These are phyloP conservation scores for Ampelocalamus luodianensis DNA, from an alignment of 176 grass and related monocot species.

Conservation along the genomic window DNA sequence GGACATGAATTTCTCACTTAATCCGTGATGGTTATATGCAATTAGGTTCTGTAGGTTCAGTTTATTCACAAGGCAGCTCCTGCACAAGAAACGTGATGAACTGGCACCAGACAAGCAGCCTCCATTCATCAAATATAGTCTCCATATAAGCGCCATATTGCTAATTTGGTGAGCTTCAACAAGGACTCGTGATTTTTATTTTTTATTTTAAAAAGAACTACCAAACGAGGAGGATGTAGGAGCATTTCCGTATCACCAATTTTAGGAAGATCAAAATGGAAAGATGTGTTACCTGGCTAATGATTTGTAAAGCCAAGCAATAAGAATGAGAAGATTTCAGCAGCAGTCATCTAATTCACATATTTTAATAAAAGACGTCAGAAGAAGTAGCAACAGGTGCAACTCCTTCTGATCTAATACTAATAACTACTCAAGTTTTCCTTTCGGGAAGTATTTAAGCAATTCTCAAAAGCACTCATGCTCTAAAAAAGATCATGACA, in stretches of 20 bases:
- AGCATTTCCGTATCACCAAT: background rate
- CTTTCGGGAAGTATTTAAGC: background rate
- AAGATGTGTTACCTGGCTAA: background rate
- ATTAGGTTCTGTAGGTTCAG: slow-evolving; percentile 12
- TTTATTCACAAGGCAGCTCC: slow-evolving; percentile 27
- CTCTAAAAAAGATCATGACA: background rate
- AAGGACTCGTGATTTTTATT: background rate
- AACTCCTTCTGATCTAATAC: slow-evolving; percentile 14
- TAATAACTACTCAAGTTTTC: background rate
- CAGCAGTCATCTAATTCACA: background rate
- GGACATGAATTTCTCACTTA: background rate
- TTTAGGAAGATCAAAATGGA: background rate
- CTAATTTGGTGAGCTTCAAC: background rate
- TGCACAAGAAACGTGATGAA: background rate
- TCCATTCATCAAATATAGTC: slow-evolving; percentile 7
- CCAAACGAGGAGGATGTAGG: background rate
- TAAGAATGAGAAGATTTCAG: background rate
- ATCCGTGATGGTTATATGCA: background rate
- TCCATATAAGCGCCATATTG: background rate
- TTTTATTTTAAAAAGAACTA: background rate
- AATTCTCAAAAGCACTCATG: background rate
- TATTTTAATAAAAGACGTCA: background rate
- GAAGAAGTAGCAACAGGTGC: slow-evolving; percentile 1
- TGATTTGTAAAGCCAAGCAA: background rate
- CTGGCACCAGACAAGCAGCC: slow-evolving; percentile 13